phyloP scores from a whole-genome alignment of 2,329 filamentous ascomycete species.

The Alternaria burnsii region DNA sequence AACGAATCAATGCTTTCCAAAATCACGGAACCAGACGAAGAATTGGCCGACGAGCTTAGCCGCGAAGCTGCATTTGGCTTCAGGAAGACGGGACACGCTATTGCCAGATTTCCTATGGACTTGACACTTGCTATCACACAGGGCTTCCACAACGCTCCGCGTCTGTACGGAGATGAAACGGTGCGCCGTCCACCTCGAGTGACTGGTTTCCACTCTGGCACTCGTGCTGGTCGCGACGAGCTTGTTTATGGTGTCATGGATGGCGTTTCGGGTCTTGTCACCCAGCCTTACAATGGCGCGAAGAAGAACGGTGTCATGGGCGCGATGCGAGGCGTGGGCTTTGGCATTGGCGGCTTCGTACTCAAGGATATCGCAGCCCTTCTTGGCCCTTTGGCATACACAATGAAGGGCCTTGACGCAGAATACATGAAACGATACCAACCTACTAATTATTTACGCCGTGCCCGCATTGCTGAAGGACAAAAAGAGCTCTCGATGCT shows the following conservation, averaged over 20 bases:
- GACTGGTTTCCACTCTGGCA: conserved; percentile 70
- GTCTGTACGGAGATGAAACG: conserved; percentile 74
- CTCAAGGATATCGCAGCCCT: conserved; percentile 71
- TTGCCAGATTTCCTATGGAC: conserved; percentile 67
- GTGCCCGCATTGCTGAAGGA: conserved; percentile 67
- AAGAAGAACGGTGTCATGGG: conserved; percentile 65
- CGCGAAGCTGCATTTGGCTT: conserved; percentile 64
- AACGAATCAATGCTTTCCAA: conserved; percentile 41
- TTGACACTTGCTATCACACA: conserved; percentile 69
- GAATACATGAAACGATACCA: conserved; percentile 64
- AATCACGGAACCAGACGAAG: conserved; percentile 43
- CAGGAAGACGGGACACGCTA: conserved; percentile 60
- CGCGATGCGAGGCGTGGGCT: conserved; percentile 62
- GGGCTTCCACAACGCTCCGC: conserved; percentile 75
- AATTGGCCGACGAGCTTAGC: conserved; percentile 48
- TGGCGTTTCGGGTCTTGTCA: conserved; percentile 69
- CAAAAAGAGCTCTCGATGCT: conserved; percentile 43
- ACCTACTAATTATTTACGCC: conserved; percentile 63
- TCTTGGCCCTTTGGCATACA: conserved; percentile 68
- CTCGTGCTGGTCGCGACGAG: conserved; percentile 67
- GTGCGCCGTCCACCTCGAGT: conserved; percentile 70
- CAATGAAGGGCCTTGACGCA: conserved; percentile 70
- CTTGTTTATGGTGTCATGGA: conserved; percentile 72
- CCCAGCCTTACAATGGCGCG: conserved; percentile 66
- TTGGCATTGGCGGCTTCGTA: conserved; percentile 70